These are phyloP conservation scores for Xylaria sp. DNA, from an alignment of 2,329 filamentous ascomycete genomes.

Conservation along the genomic window DNA sequence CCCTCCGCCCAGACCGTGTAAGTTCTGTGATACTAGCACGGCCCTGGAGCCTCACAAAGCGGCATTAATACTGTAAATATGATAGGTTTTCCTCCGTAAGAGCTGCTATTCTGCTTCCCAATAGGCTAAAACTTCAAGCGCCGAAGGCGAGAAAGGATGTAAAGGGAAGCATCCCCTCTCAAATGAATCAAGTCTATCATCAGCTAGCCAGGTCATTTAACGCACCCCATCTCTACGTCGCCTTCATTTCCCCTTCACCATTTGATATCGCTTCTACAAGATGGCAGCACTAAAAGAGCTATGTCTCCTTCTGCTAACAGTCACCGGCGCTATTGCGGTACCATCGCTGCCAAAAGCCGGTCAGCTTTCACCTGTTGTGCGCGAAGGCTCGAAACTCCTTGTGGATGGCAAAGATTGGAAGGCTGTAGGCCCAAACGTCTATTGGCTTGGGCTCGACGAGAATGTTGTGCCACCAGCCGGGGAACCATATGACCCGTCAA, in stretches of 20 bases:
- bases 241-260: not conserved
- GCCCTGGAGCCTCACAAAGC: too few species aligned
- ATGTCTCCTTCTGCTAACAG: constrained; percentile 24
- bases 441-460: constrained; percentile 58
- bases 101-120: too few species aligned
- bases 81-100: too few species aligned
- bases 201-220: too few species aligned
- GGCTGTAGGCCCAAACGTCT: constrained; percentile 54
- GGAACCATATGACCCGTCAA: constrained; percentile 51
- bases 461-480: constrained; percentile 52
- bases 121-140: too few species aligned
- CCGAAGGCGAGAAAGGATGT: too few species aligned
- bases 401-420: constrained; percentile 50
- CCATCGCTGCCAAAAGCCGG: constrained; percentile 11
- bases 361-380: constrained; percentile 41
- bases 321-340: constrained; percentile 20
- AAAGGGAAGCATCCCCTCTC: too few species aligned
- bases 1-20: too few species aligned
- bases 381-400: constrained; percentile 45
- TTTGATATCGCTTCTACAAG: not conserved
- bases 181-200: too few species aligned
- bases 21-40: too few species aligned
- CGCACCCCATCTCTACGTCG: too few species aligned
- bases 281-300: constrained; percentile 28
- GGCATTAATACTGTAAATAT: too few species aligned